Base-by-base conservation (phyloP, 139 green algal species). In the Chlamydomonas sp. region DNA sequence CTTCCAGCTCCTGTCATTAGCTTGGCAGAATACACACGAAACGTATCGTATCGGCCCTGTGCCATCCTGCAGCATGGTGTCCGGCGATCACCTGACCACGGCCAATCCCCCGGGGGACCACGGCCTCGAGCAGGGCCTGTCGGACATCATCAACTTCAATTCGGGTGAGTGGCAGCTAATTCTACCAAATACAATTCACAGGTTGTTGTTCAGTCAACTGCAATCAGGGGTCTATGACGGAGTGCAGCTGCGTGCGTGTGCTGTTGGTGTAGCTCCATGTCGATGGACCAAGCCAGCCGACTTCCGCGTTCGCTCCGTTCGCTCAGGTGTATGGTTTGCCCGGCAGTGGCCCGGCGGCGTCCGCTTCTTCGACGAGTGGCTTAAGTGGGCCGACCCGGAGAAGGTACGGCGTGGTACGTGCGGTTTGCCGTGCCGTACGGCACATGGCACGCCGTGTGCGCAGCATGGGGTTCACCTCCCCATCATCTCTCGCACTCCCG, bases 311-410 rank as follows among this genome's bases (percentile, higher is more conserved):
- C 61, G 0, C 74, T 9, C 79, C 5, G 17, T 31, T 59, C 61
- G 6, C 12, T 0, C 86, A 90, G 86, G 87, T 6, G 66, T 91
- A 20, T 91, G 88, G 75, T 88, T 85, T n/a, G 61, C 88, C 2
- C 77, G 78, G 74, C 81, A 91, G 59, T 88, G 73, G 5, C 18
- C 15, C 2, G 74, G 58, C 60, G 87, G 87, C n/a, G 59, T 60
- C 3, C 59, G 69, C 3, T 91, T 91, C 81, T 91, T 91, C 61
- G 7, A 75, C 4, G 58, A 31, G 4, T 91, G 87, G 86, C 80
- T 90, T 49, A 49, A 49, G 31, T 49, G 31, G 31, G 31, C 31
- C 31, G 31, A 49, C 31, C 31, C 31, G 31, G 31, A 49, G 31
- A 49, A 49, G 31, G 31, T 49, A 49, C 31, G 31, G 31, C 31